Evolutionary conservation across 345 rosid genomes (phyloP), one percentile per base, ranked within the genome.

Genomic region (Salix viminalis): DNA sequence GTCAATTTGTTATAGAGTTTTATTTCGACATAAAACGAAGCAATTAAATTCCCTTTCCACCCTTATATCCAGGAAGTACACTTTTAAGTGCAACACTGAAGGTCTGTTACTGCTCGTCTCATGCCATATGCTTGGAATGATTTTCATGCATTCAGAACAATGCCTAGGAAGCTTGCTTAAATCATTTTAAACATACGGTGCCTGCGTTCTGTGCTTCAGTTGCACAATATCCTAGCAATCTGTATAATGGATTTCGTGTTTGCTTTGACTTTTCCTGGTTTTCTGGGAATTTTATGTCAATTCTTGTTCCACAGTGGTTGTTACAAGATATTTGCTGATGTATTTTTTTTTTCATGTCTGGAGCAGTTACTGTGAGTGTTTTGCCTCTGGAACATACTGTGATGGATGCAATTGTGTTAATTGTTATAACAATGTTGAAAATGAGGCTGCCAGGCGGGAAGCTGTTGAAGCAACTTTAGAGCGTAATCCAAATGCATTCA

Each of bases 371-470:
- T 94, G 99, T 77, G 99, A 96, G 74, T 96, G 98, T 85, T 96
- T 96, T 87, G 97, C 99, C 65, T 90, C 99, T 65, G 99, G 97
- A 77, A 87, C 88, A 67, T 96, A 94, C 80, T 94, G 99, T 86
- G 97, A 96, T 82, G 98, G 97, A 48, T 96, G 99, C 91, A 96
- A 96, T 83, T 96, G 97, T 84, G 86, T 82, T 66, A 92, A 92
- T 80, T 96, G 99, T 83, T 89, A 84, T 84, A 96, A 96, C 87
- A 96, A 96, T 79, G 93, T 91, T 86, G 97, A 92, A 65, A 88
- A 92, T 74, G 99, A 96, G 86, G 89, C 91, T 77, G 89, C 91
- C 7, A 89, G 99, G 82, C 85, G 93, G 77, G 98, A 96, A 77
- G 98, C 99, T 39, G 90, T 96, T 70, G 97, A 92, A 86, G 87